Evolutionary conservation across 192 early-diverging fungal species (phyloP).

Genomic region (Phlyctochytrium arcticum): DNA sequence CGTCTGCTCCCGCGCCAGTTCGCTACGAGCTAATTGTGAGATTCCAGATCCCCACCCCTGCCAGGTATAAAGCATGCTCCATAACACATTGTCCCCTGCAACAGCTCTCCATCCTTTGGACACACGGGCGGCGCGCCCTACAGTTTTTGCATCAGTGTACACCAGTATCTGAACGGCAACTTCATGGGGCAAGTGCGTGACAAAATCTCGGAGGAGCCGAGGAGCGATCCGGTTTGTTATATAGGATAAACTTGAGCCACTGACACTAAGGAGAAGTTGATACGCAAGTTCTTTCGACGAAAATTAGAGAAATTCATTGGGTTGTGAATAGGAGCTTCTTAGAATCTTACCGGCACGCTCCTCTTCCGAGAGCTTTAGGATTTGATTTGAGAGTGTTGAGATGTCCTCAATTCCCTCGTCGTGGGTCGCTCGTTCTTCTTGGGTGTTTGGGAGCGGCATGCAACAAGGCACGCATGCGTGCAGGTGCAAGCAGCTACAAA

Average conservation of each 20-base stretch:
- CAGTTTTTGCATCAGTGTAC: conserved; percentile 44
- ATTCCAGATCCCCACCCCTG: conserved; percentile 35
- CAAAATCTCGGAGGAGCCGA: conserved; percentile 53
- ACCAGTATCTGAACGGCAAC: conserved; percentile 62
- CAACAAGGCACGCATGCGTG: too few relatives aligned
- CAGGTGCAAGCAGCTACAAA: too few relatives aligned
- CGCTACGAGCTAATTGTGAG: conserved; percentile 22
- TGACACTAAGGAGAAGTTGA: conserved; percentile 52
- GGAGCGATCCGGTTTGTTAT: conserved; percentile 46
- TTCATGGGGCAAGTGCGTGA: conserved; percentile 63
- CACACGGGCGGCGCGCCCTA: conserved; percentile 58
- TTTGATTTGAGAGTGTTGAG: too few relatives aligned
- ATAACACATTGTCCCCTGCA: conserved; percentile 66
- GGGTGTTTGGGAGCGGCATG: too few relatives aligned
- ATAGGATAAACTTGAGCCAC: conserved; percentile 35
- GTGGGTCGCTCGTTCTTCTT: too few relatives aligned
- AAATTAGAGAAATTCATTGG: too few relatives aligned
- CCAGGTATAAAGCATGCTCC: conserved; percentile 54
- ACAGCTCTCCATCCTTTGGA: conserved; percentile 65
- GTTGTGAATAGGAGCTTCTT: too few relatives aligned
- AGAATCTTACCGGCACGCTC: too few relatives aligned
- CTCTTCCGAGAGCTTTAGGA: too few relatives aligned
- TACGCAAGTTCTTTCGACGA: conserved; percentile 45
- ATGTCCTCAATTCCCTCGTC: too few relatives aligned
- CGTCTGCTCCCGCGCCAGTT: not conserved